Conservation (phyloP, 139 green algal genomes). For the Pleodorina starrii region DNA sequence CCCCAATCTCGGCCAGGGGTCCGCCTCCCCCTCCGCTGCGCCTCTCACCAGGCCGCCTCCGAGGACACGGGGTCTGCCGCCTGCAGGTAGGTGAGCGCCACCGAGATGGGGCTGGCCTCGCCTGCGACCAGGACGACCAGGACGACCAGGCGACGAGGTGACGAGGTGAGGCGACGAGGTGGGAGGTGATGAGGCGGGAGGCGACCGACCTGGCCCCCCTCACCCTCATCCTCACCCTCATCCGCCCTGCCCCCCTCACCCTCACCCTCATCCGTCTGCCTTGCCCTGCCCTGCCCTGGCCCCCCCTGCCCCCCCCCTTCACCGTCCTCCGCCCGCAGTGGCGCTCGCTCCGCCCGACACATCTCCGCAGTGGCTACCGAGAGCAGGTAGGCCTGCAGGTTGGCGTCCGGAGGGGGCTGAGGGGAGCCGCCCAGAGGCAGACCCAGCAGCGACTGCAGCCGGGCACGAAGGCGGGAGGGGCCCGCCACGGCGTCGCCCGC, state of each 20-base stretch:
- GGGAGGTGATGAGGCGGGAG: neutral
- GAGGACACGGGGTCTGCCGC: neutral
- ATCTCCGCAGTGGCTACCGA: conserved; percentile 55
- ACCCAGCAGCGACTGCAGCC: neutral
- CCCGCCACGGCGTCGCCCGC: conserved; percentile 37
- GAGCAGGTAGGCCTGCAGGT: conserved; percentile 56
- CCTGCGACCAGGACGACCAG: conserved; percentile 21
- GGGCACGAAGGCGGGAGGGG: conserved; percentile 42
- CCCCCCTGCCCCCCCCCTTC: too few species aligned
- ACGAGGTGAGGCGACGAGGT: neutral
- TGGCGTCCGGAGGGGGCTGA: conserved; percentile 41
- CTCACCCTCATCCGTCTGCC: neutral
- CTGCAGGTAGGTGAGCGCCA: conserved; percentile 52
- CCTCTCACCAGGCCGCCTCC: conserved; percentile 51
- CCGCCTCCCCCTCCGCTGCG: too few species aligned
- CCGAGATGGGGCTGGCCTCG: conserved; percentile 42
- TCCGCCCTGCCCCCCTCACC: neutral
- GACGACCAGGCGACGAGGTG: too few species aligned
- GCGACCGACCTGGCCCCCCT: too few species aligned
- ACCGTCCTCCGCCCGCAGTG: conserved; percentile 36
- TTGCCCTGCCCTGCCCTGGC: too few species aligned
- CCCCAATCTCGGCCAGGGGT: too few species aligned
- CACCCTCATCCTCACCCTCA: neutral
- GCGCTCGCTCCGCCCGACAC: conserved; percentile 27
- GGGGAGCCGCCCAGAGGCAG: neutral